A percentile compares a stretch with the other conserved stretches of the same genome.
These are phyloP conservation scores for Salicornia ramosissima DNA, from an alignment of 148 eudicot species.

Conservation along the genomic window DNA sequence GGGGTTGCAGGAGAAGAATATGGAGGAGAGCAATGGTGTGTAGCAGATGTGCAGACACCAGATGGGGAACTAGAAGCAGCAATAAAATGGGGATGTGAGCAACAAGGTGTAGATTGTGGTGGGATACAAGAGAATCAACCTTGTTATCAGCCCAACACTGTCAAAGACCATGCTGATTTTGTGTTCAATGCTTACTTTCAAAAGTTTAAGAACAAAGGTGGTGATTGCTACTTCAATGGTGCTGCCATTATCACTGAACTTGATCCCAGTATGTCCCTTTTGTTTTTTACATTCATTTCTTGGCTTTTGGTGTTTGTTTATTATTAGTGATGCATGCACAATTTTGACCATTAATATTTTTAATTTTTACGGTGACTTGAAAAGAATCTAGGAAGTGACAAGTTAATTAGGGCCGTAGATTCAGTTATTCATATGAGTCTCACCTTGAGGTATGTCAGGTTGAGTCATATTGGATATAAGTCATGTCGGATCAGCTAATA, in stretches of 20 bases:
- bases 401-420: too few species aligned
- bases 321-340: neutral
- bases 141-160: constrained; percentile 58
- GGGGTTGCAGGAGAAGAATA: constrained; percentile 17
- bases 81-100: constrained; percentile 63
- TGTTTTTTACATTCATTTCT: neutral
- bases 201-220: constrained; percentile 65
- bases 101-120: constrained; percentile 61
- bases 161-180: constrained; percentile 68
- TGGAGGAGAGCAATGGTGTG: constrained; percentile 41
- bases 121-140: constrained; percentile 41
- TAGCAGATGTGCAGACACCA: constrained; percentile 67
- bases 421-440: too few species aligned
- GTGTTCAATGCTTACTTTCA: constrained; percentile 81
- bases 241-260: constrained; percentile 58
- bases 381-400: too few species aligned
- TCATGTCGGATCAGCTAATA: too few species aligned
- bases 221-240: constrained; percentile 60
- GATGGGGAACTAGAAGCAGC: constrained; percentile 46
- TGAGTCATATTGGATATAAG: too few species aligned
- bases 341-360: neutral
- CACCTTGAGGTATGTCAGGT: too few species aligned
- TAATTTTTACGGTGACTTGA: too few species aligned
- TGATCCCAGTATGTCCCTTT: constrained; percentile 57
- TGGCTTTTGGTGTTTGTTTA: neutral